phyloP scores from a whole-genome alignment of 2,329 filamentous ascomycete species.

The Pseudogymnoascus sp. region DNA sequence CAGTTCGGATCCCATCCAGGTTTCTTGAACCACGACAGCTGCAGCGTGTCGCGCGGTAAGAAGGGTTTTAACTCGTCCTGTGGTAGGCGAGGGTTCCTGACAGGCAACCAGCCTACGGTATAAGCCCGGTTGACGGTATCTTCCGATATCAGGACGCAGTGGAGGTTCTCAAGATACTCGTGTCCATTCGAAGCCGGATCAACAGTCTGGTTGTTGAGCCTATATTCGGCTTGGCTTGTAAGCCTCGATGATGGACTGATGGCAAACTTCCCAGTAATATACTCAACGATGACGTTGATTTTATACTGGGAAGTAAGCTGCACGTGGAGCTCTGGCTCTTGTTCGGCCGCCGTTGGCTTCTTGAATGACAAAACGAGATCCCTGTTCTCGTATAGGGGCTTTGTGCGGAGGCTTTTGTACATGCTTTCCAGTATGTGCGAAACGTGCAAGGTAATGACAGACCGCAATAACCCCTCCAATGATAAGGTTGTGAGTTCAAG shows the following conservation, averaged over 20 bases:
- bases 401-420: slow-evolving; percentile 49
- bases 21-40: slow-evolving; percentile 61
- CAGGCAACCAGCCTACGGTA: slow-evolving; percentile 54
- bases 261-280: slow-evolving; percentile 67
- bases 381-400: slow-evolving; percentile 53
- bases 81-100: slow-evolving; percentile 39
- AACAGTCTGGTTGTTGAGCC: slow-evolving; percentile 50
- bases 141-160: slow-evolving; percentile 53
- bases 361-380: slow-evolving; percentile 51
- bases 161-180: slow-evolving; percentile 49
- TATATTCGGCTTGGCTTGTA: slow-evolving; percentile 50
- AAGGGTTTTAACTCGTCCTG: slow-evolving; percentile 50
- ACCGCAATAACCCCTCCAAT: slow-evolving; percentile 63
- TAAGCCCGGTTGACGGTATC: slow-evolving; percentile 53
- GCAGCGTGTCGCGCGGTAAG: slow-evolving; percentile 53
- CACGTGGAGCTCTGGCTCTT: slow-evolving; percentile 58
- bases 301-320: slow-evolving; percentile 58
- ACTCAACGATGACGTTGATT: slow-evolving; percentile 61
- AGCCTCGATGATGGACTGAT: slow-evolving; percentile 57
- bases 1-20: slow-evolving; percentile 64
- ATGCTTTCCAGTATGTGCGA: slow-evolving; percentile 63
- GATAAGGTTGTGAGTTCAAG: slow-evolving; percentile 63
- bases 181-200: slow-evolving; percentile 52
- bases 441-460: slow-evolving; percentile 67
- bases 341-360: slow-evolving; percentile 53